Percentiles rank a stretch among this genome's conserved stretches.
Evolutionary conservation across 1,284 basidiomycete species (phyloP).

Genomic region (Pyrrhoderma lamaoense): DNA sequence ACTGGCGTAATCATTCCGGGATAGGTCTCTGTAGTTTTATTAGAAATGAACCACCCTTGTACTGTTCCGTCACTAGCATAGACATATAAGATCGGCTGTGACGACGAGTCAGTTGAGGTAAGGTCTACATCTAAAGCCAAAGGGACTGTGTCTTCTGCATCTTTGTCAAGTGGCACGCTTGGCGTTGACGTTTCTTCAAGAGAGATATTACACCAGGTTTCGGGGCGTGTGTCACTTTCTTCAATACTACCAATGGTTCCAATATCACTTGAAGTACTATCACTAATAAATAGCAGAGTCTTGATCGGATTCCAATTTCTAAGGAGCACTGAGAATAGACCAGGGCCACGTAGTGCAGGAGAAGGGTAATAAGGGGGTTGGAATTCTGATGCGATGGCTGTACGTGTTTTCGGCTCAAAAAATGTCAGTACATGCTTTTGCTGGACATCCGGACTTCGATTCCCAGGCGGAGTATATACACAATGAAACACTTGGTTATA

Average conservation of each 20-base stretch:
- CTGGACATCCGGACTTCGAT: constrained; percentile 35
- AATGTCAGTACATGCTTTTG: constrained; percentile 57
- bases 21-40: constrained; percentile 45
- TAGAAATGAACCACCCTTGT: constrained; percentile 68
- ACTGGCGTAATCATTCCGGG: constrained; percentile 38
- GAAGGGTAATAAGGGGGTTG: constrained; percentile 46
- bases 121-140: constrained; percentile 66
- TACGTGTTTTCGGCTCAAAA: constrained; percentile 51
- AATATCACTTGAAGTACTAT: constrained; percentile 68
- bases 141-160: constrained; percentile 65
- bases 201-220: constrained; percentile 60
- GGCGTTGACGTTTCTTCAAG: constrained; percentile 70
- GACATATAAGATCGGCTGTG: constrained; percentile 66
- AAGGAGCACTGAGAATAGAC: constrained; percentile 47
- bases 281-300: constrained; percentile 62
- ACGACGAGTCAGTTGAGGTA: constrained; percentile 46
- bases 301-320: constrained; percentile 60
- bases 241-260: constrained; percentile 55
- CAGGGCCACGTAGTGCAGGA: constrained; percentile 45
- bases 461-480: constrained; percentile 50
- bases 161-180: constrained; percentile 61
- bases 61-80: constrained; percentile 79
- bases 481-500: constrained; percentile 67
- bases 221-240: constrained; percentile 26
- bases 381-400: constrained; percentile 42